Conservation (phyloP, 1,284 basidiomycete species). For the Leccinum subfulvum region DNA sequence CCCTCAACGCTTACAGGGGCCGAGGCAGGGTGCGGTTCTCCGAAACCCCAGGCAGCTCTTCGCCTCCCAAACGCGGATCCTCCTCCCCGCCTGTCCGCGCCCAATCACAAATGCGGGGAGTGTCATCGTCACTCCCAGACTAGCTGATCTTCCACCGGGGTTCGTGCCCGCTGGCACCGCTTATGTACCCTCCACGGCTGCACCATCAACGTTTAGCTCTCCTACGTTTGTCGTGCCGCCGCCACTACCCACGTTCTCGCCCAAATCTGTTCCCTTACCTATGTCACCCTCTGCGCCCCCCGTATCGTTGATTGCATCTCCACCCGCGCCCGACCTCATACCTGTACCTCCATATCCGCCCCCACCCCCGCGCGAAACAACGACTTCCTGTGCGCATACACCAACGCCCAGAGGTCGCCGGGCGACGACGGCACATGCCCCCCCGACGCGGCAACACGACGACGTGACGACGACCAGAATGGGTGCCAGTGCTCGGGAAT, state of each 20-base stretch:
- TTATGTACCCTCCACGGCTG: conserved; percentile 5
- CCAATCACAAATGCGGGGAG: neutral
- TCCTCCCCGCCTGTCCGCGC: conserved; percentile 15
- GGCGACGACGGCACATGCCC: no score
- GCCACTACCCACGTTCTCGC: conserved; percentile 12
- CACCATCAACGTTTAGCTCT: conserved; percentile 11
- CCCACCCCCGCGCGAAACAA: conserved; percentile 28
- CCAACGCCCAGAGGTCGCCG: no score
- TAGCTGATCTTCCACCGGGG: conserved; percentile 26
- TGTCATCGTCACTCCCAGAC: conserved; percentile 12
- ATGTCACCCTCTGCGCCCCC: conserved; percentile 5
- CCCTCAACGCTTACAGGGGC: conserved; percentile 8
- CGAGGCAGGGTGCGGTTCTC: conserved; percentile 21
- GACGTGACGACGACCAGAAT: no score
- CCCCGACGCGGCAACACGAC: no score
- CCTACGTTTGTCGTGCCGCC: conserved; percentile 20
- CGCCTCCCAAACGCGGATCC: conserved; percentile 16
- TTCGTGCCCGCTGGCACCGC: conserved; percentile 24
- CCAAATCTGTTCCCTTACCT: conserved; percentile 17
- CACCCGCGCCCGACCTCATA: conserved; percentile 10
- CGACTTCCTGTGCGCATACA: no score
- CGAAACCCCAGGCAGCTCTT: conserved; percentile 6
- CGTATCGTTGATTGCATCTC: neutral
- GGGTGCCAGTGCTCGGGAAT: no score
- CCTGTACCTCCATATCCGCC: conserved; percentile 27